Percentiles rank a stretch among this genome's conserved stretches.
Conservation (phyloP, 306 rosid genomes). For the Vachellia pachyceras region DNA sequence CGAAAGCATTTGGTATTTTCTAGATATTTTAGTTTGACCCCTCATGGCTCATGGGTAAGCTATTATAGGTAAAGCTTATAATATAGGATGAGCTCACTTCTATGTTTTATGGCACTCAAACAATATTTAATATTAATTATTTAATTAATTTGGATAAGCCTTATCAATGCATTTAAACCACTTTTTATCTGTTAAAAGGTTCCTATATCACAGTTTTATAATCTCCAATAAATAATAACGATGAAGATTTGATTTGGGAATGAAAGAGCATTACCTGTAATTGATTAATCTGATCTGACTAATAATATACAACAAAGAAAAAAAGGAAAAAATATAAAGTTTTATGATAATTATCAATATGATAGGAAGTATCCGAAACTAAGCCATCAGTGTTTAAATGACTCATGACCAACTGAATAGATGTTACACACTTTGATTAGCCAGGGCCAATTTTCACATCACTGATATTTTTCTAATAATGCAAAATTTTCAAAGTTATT, state of each 20-base stretch:
- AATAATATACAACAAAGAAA: neutral
- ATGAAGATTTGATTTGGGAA: neutral
- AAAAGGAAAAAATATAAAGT: neutral
- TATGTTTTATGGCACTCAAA: too few species aligned
- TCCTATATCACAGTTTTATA: neutral
- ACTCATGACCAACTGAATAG: neutral
- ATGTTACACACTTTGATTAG: neutral
- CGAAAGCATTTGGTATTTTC: too few species aligned
- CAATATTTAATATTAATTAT: too few species aligned
- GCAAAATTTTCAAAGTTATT: neutral
- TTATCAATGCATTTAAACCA: neutral
- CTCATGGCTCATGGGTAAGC: too few species aligned
- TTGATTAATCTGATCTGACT: neutral
- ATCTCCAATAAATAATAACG: neutral
- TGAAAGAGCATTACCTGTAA: neutral
- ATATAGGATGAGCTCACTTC: too few species aligned
- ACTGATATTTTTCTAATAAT: neutral
- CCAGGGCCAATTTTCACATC: neutral
- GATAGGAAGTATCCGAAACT: neutral
- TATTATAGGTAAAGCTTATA: too few species aligned
- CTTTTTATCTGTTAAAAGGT: neutral
- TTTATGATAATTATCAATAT: neutral
- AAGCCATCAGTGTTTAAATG: neutral
- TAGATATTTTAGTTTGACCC: too few species aligned
- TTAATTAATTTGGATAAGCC: conserved; percentile 1